phyloP scores from a whole-genome alignment of 1,284 basidiomycete genomes.

The Hemileia vastatrix region DNA sequence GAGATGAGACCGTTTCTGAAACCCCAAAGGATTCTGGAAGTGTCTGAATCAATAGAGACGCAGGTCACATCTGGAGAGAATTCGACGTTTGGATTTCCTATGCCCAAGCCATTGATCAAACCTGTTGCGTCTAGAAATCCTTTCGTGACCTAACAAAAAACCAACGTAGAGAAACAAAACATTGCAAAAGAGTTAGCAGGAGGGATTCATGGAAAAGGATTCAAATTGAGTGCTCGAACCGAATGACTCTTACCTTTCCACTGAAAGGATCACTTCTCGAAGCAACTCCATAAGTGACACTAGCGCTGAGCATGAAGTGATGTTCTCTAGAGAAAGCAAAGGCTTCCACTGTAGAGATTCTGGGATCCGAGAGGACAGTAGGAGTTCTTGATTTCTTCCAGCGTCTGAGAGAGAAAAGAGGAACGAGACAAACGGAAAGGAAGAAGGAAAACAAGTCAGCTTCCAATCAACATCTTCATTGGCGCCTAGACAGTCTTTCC shows the following conservation, averaged over 20 bases:
- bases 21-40: conserved; percentile 66
- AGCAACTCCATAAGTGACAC: conserved; percentile 61
- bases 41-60: conserved; percentile 55
- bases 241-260: conserved; percentile 46
- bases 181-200: neutral
- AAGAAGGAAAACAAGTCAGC: conserved; percentile 47
- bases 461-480: no score
- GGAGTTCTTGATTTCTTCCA: conserved; percentile 60
- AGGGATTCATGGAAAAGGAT: neutral
- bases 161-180: conserved; percentile 5
- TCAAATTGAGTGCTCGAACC: no score
- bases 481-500: no score
- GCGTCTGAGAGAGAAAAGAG: conserved; percentile 49
- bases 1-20: conserved; percentile 61
- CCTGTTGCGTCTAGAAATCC: conserved; percentile 64
- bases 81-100: conserved; percentile 67
- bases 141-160: conserved; percentile 52
- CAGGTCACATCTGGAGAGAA: conserved; percentile 59
- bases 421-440: conserved; percentile 4
- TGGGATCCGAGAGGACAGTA: conserved; percentile 47
- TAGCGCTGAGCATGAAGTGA: conserved; percentile 55
- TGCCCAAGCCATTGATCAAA: conserved; percentile 53
- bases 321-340: conserved; percentile 50
- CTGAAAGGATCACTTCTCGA: conserved; percentile 62
- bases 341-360: conserved; percentile 36